Evolutionary conservation across 495 filamentous ascomycete genomes (phyloP), one percentile per base, ranked within the genome.

Genomic region (Aspergillus incahuasiensis): DNA sequence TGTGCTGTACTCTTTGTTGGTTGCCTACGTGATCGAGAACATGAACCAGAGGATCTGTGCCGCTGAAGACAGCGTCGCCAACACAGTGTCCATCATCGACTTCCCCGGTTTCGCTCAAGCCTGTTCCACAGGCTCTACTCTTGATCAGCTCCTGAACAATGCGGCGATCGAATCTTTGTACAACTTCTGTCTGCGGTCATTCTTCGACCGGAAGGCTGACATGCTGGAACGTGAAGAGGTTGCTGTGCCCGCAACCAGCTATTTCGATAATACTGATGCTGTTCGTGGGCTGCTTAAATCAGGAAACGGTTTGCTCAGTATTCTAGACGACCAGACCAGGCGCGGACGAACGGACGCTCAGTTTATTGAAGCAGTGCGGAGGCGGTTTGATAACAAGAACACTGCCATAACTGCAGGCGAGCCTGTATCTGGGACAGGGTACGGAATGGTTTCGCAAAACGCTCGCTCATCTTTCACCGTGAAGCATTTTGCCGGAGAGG

Each of bases 231-330:
- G 85, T 18, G 94, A 98, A 72, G 94, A 97, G 64, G 87, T 97
- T 7, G 80, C 74, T 13, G 90, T 98, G 6, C 81, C 92, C 4
- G 86, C 91, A 1, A 96, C 92, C 0, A 94, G 89, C 74, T 98
- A 97, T 66, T 98, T 96, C 53, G 94, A 98, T 71, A 98, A 97
- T 71, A 88, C 87, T 0, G 94, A 97, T 66, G 90, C 91, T 24
- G 91, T 96, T 22, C 89, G 87, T 55, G 92, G 89, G 0, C 72
- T 98, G 30, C 72, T 97, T 56, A 98, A 98, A 71, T 80, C 89
- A 38, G 88, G 90, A 32, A 97, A 97, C 67, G 94, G 94, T 5
- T 69, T 98, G 25, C 79, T 98, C 39, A 90, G 88, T 72, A 98
- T 98, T 55, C 74, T 98, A 11, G 92, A 97, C 67, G 94, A 98